phyloP scores from a whole-genome alignment of 768 basidiomycete genomes.

The Paxillus rubicundulus region DNA sequence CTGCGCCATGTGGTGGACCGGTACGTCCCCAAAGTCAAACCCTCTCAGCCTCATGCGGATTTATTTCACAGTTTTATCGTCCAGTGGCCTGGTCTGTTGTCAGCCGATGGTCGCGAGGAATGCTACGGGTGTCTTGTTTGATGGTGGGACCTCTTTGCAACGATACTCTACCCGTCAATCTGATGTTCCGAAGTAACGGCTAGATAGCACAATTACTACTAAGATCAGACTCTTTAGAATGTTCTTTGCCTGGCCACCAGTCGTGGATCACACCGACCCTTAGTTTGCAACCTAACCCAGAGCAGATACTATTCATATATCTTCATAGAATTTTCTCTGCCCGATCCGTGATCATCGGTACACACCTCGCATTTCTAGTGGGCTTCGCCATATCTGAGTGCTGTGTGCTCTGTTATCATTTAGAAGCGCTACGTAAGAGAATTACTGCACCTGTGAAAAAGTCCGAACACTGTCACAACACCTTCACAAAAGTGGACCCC shows the following conservation, averaged over 20 bases:
- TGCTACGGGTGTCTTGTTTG: slow-evolving; percentile 67
- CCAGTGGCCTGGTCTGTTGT: slow-evolving; percentile 75
- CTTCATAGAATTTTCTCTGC: neutral
- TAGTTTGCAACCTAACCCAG: neutral
- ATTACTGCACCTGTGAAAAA: no score
- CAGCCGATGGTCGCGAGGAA: slow-evolving; percentile 42
- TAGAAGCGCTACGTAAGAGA: no score
- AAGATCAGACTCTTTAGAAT: neutral
- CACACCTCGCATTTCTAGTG: neutral
- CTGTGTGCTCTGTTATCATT: no score
- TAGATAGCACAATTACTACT: neutral
- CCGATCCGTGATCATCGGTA: neutral
- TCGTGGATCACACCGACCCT: neutral
- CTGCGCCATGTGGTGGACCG: slow-evolving; percentile 80
- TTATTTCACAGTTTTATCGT: slow-evolving; percentile 67
- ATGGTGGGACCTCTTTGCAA: slow-evolving; percentile 15
- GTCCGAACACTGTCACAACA: no score
- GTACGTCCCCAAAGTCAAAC: slow-evolving; percentile 62
- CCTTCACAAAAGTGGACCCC: no score
- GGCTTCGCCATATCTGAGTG: neutral
- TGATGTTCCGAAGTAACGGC: neutral
- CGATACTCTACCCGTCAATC: neutral
- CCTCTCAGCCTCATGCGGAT: neutral
- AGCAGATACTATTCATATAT: neutral
- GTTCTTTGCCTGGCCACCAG: neutral